phyloP scores from a whole-genome alignment of 2,329 filamentous ascomycete genomes.

The Diplodia scrobiculata region DNA sequence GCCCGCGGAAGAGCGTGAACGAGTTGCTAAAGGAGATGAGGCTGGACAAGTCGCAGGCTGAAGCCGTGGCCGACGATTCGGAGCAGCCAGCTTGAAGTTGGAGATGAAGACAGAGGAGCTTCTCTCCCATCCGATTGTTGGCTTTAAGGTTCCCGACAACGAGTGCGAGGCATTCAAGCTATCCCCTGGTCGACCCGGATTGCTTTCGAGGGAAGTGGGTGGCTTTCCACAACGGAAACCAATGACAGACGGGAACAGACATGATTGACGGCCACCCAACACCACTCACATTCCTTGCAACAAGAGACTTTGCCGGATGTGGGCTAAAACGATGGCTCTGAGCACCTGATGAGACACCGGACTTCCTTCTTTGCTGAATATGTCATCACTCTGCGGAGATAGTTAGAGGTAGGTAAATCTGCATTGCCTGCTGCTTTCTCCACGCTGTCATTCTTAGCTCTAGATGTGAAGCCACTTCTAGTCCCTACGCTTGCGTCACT shows the following conservation, averaged over 20 bases:
- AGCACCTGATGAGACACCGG: background rate
- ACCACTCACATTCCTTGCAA: background rate
- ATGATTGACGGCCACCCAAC: background rate
- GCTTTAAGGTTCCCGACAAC: background rate
- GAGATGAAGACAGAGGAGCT: background rate
- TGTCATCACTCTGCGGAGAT: background rate
- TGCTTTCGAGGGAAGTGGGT: background rate
- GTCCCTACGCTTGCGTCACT: background rate
- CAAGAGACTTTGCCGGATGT: background rate
- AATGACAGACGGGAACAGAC: background rate
- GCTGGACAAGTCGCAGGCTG: slow-evolving; percentile 11
- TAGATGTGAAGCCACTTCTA: background rate
- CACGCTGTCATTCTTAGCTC: too few species aligned
- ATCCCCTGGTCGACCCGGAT: background rate
- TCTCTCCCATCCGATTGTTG: background rate
- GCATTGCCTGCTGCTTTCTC: too few species aligned
- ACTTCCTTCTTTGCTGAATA: background rate
- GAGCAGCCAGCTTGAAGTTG: background rate
- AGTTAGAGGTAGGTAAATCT: background rate
- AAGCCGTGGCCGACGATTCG: background rate
- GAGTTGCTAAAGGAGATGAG: slow-evolving; percentile 37
- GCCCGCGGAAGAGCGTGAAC: slow-evolving; percentile 35
- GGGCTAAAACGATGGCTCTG: background rate
- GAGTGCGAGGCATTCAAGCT: background rate
- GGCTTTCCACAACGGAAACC: background rate